phyloP scores from a whole-genome alignment of 2,329 filamentous ascomycete genomes.

The Amylocarpus encephaloides region DNA sequence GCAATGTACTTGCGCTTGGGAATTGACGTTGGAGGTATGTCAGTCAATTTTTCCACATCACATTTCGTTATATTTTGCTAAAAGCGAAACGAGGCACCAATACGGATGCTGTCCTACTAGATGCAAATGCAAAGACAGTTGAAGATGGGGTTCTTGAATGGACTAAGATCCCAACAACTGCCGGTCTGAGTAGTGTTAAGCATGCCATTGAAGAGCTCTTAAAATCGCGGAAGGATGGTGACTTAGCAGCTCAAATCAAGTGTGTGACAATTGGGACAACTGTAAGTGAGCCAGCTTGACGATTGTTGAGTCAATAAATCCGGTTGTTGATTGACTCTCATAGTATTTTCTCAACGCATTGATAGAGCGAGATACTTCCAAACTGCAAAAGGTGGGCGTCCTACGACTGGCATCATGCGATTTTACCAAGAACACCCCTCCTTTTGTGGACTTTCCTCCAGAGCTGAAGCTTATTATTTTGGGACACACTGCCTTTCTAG shows the following conservation, averaged over 20 bases:
- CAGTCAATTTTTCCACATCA: too few relatives aligned
- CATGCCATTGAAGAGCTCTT: neutral
- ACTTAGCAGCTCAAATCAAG: neutral
- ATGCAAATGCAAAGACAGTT: neutral
- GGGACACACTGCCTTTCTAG: constrained; percentile 41
- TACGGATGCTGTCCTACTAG: neutral
- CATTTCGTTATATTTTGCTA: too few relatives aligned
- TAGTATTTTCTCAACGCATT: constrained; percentile 2
- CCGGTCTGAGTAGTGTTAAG: neutral
- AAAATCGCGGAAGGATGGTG: neutral
- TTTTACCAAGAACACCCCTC: constrained; percentile 41
- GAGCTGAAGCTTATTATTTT: constrained; percentile 40
- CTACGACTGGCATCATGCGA: constrained; percentile 41
- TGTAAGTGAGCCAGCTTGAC: neutral
- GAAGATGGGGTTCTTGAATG: neutral
- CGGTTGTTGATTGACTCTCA: neutral
- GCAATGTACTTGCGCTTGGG: too few relatives aligned
- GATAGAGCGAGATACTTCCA: constrained; percentile 8
- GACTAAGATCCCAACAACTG: neutral
- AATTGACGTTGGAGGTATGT: too few relatives aligned
- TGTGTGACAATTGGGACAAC: constrained; percentile 1
- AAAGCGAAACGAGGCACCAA: neutral
- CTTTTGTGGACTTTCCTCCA: constrained; percentile 41
- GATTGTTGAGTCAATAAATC: neutral
- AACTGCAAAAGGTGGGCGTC: constrained; percentile 39